These are phyloP conservation scores for Sistotremastrum suecicum DNA, from an alignment of 768 basidiomycete species.

Conservation along the genomic window DNA sequence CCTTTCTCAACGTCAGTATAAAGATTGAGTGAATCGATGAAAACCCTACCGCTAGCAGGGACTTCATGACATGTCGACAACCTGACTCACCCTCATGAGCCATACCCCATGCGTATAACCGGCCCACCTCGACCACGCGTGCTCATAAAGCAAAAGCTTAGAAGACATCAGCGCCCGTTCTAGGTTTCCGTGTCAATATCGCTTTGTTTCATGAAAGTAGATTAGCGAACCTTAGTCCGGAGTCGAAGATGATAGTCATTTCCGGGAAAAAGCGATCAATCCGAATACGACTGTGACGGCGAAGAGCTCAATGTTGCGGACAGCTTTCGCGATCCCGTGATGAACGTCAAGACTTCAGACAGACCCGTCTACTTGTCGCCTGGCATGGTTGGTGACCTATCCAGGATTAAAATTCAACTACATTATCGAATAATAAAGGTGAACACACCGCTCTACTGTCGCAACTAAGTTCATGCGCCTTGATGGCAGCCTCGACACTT, in stretches of 20 bases:
- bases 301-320: conserved; percentile 28
- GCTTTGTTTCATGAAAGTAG: no score
- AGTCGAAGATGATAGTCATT: conserved; percentile 38
- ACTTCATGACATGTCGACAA: conserved; percentile 39
- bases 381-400: conserved; percentile 35
- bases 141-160: conserved; percentile 44
- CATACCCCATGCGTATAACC: conserved; percentile 38
- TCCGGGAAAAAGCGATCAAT: conserved; percentile 14
- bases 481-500: conserved; percentile 30
- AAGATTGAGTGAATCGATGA: neutral
- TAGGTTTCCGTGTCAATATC: neutral
- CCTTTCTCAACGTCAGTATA: conserved; percentile 8
- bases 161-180: conserved; percentile 37
- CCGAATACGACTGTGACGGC: neutral
- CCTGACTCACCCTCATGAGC: conserved; percentile 36
- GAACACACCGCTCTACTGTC: conserved; percentile 31
- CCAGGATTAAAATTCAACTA: no score
- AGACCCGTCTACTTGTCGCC: conserved; percentile 44
- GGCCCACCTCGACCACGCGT: conserved; percentile 35
- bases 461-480: conserved; percentile 31
- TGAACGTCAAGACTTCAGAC: conserved; percentile 35
- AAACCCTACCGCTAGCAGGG: conserved; percentile 27
- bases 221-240: conserved; percentile 21
- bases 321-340: conserved; percentile 34
- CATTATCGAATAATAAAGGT: no score